Percentiles rank a stretch among this genome's conserved stretches.
These are phyloP conservation scores for Croton laevigatus DNA, from an alignment of 441 rosid genomes.

Conservation along the genomic window DNA sequence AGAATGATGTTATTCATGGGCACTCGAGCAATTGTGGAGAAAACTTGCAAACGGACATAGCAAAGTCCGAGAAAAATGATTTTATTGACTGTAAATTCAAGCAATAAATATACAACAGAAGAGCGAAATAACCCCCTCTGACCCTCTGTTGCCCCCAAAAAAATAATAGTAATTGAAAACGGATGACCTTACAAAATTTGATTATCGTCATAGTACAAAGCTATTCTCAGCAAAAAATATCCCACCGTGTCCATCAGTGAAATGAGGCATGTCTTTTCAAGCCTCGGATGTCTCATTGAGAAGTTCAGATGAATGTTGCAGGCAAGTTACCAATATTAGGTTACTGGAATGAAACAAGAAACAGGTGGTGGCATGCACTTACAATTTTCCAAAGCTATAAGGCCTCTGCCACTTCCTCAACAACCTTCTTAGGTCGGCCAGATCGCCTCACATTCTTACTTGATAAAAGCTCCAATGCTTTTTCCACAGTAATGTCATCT, in stretches of 20 bases:
- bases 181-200: not conserved
- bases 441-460: slow-evolving; percentile 49
- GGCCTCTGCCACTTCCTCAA: slow-evolving; percentile 50
- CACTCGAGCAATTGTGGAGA: too few relatives aligned
- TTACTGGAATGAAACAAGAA: not conserved
- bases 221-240: not conserved
- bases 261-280: not conserved
- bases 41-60: too few relatives aligned
- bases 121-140: not conserved
- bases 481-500: slow-evolving; percentile 60
- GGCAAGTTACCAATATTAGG: not conserved
- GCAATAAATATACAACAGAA: too few relatives aligned
- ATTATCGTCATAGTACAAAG: not conserved
- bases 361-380: not conserved
- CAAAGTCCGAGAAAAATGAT: too few relatives aligned
- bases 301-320: too few relatives aligned
- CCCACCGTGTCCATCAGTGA: not conserved
- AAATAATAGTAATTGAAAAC: not conserved
- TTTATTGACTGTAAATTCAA: too few relatives aligned
- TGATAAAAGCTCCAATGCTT: slow-evolving; percentile 67
- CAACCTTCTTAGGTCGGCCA: slow-evolving; percentile 72
- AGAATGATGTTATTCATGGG: too few relatives aligned
- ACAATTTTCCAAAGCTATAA: slow-evolving; percentile 11
- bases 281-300: not conserved
- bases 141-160: not conserved